Base-by-base conservation (phyloP, 2,329 filamentous ascomycete genomes). In the Thermochaetoides dissita region DNA sequence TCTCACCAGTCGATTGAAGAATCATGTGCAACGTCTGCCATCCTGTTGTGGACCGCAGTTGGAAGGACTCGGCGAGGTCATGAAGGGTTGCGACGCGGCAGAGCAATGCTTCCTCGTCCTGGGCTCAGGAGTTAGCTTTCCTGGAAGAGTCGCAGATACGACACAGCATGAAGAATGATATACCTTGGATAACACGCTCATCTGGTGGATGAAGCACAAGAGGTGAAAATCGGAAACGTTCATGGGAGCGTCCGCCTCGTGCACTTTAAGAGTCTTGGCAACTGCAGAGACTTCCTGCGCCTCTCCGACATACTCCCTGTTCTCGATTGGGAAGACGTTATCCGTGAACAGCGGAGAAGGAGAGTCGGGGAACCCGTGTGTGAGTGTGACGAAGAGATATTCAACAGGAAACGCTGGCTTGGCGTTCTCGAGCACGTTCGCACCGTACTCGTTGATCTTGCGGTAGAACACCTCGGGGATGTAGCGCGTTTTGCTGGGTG, bases 391-490 rank as follows among this genome's bases (percentile, higher is more conserved):
- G 43, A 96, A 79, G 31, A 98, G 74, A 59, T 96, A 98, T 59
- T 98, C 91, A 38, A 95, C 88, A 0, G 91, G 91, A 60, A 98
- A 98, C 37, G 84, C 79, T 0, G 91, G 91, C 59, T 95, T 96
- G 24, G 91, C 91, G 54, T 94, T 96, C 61, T 96, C 86, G 59
- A 95, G 91, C 7, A 96, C 91, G 53, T 89, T 94, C 49, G 83
- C 85, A 31, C 88, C 88, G 57, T 98, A 94, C 60, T 98, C 89
- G 61, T 98, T 98, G 62, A 94, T 86, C 52, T 77, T 80, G 47
- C 89, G 79, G 65, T 93, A 98, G 63, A 96, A 98, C 5, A 98
- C 89, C 56, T 98, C 91, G 1, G 91, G 91, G 17, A 98, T 94
- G 57, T 98, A 98, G 53, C 88, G 76, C 24, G 81, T 79, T 43